phyloP scores from a whole-genome alignment of 1,284 basidiomycete species.

The Vanrija sp. region DNA sequence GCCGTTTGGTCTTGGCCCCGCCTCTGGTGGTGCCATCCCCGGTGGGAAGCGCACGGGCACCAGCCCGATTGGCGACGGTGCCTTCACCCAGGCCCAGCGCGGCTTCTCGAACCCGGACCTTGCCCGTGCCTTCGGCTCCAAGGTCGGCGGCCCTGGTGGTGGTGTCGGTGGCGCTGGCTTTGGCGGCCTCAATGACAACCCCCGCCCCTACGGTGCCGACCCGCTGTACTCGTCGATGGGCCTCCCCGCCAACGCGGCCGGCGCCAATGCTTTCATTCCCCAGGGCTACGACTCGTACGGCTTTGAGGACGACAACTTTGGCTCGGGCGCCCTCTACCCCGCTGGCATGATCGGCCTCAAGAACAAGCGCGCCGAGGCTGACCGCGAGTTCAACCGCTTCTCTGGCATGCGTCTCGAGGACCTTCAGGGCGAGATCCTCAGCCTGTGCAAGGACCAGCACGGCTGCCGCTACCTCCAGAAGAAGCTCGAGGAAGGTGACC shows the following conservation, averaged over 20 bases:
- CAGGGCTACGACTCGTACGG: constrained; percentile 61
- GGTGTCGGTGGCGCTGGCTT: neutral
- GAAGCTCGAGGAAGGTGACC: constrained; percentile 93
- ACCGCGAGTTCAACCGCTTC: constrained; percentile 91
- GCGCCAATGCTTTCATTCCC: constrained; percentile 40
- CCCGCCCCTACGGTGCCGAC: constrained; percentile 43
- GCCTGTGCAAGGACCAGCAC: constrained; percentile 97
- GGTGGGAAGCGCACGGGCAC: constrained; percentile 29
- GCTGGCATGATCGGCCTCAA: constrained; percentile 78
- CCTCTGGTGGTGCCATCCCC: constrained; percentile 20
- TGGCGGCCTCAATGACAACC: constrained; percentile 45
- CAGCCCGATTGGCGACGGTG: constrained; percentile 29
- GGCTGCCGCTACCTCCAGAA: constrained; percentile 98
- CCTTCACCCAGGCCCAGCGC: constrained; percentile 40
- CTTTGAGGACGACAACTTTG: constrained; percentile 60
- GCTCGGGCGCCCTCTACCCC: constrained; percentile 72
- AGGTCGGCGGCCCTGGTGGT: constrained; percentile 58
- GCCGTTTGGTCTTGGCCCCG: constrained; percentile 38
- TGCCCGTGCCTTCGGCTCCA: constrained; percentile 60
- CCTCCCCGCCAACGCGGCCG: constrained; percentile 51
- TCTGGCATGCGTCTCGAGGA: constrained; percentile 93
- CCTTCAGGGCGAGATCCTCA: constrained; percentile 86
- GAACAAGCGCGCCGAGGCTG: constrained; percentile 88
- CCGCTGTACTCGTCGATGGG: constrained; percentile 41
- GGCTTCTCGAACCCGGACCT: constrained; percentile 51